Evolutionary conservation across 805 yeast species (phyloP), one percentile per base, ranked within the genome.

Genomic region (Jamesozyma gamospora): DNA sequence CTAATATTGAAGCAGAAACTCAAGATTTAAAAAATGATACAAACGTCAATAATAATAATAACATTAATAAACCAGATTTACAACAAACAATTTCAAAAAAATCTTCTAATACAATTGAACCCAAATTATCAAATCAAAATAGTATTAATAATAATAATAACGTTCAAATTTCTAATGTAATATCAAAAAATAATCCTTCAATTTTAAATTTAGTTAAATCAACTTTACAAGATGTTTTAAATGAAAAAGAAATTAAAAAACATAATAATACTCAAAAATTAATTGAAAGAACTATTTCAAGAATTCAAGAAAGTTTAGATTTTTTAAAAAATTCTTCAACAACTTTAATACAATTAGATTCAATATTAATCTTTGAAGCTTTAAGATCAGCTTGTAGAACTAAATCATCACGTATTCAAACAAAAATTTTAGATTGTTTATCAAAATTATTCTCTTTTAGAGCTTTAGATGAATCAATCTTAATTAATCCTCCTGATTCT

Each of bases 361-460:
- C 79, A 0, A 48, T 62, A 24, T 60, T 71, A n/a, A 69, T 90
- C 11, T 84, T 87, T 56, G 90, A 83, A 42, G 83, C 95, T 0
- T 67, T 90, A 51, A 72, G 85, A 52, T 59, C 77, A 10, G 75
- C 85, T 4, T 84, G 94, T 57, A 86, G 85, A 50, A 70, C 79
- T 11, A 65, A 76, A 21, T 75, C 72, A 42, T 67, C 69, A 28
- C 85, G 77, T 12, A 70, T 84, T 34, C 82, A 82, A 49, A 70
- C 80, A 14, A 69, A 72, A 34, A 86, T 96, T 1, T 68, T 90
- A 47, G 96, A 90, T 56, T 74, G 90, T 46, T 72, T 92, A 41
- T 83, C 94, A 39, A 92, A 88, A 58, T 69, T 87, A 15, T 84
- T 88, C 59, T 82, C 94, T n/a, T 85, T 84, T 56, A 56, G 57